Conservation (phyloP, 176 grass and related monocot genomes). For the Pontederia crassipes region DNA sequence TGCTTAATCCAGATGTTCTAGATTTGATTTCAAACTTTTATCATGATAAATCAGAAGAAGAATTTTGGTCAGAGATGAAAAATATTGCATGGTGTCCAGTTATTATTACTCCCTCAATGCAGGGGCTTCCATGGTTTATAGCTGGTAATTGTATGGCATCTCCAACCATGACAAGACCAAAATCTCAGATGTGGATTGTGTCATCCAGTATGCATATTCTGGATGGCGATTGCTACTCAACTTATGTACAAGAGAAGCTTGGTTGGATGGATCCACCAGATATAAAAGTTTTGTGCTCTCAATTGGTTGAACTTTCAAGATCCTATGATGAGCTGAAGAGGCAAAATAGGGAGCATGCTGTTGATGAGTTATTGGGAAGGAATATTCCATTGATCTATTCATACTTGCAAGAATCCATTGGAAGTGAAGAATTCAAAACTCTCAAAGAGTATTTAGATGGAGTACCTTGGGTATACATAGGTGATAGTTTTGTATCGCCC, state of each 20-base stretch:
- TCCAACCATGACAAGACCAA: constrained; percentile 62
- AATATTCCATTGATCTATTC: constrained; percentile 58
- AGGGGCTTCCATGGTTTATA: constrained; percentile 76
- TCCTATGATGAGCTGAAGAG: constrained; percentile 64
- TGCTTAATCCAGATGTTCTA: constrained; percentile 22
- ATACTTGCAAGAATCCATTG: constrained; percentile 59
- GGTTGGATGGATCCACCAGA: constrained; percentile 57
- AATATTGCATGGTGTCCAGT: constrained; percentile 86
- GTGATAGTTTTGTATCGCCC: constrained; percentile 64
- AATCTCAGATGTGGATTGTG: constrained; percentile 88
- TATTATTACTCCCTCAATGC: constrained; percentile 42
- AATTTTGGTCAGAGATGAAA: constrained; percentile 81
- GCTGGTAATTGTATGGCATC: constrained; percentile 64
- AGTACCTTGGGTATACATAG: constrained; percentile 75
- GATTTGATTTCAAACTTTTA: constrained; percentile 60
- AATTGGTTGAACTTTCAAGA: constrained; percentile 84
- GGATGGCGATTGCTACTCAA: constrained; percentile 60
- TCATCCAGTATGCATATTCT: constrained; percentile 86
- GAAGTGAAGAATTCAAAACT: constrained; percentile 29
- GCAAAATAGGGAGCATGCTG: constrained; percentile 34
- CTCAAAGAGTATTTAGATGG: constrained; percentile 64
- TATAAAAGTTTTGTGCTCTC: constrained; percentile 51
- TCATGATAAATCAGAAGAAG: constrained; percentile 68
- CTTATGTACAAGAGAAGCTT: constrained; percentile 80
- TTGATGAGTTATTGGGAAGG: constrained; percentile 52